Percentiles rank a stretch among this genome's conserved stretches.
These are phyloP conservation scores for Colletotrichum gigasporum DNA, from an alignment of 2,329 filamentous ascomycete genomes.

Conservation along the genomic window DNA sequence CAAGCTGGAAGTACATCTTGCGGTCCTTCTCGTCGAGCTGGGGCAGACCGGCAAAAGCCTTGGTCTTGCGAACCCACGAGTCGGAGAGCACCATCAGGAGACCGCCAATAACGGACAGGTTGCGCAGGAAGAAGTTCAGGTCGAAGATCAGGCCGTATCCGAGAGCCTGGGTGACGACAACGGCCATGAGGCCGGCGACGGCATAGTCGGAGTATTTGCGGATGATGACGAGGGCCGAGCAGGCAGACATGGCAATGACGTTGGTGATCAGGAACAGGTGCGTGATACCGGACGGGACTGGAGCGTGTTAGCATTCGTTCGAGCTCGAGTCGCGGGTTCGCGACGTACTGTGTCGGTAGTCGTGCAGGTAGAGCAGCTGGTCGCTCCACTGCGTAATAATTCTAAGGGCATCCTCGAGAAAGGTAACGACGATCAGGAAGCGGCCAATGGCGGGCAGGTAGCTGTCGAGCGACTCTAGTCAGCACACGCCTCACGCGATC, in stretches of 20 bases:
- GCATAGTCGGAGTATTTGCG: conserved; percentile 95
- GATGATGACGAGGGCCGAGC: conserved; percentile 87
- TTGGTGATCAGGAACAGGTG: conserved; percentile 94
- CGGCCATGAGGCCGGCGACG: conserved; percentile 86
- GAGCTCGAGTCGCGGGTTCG: background rate
- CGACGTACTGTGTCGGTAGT: conserved; percentile 91
- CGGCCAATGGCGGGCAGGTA: conserved; percentile 95
- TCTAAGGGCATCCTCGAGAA: conserved; percentile 93
- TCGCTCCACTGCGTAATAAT: conserved; percentile 98
- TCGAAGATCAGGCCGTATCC: conserved; percentile 99
- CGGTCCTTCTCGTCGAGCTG: conserved; percentile 98
- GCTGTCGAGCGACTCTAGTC: conserved; percentile 56
- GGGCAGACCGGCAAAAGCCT: conserved; percentile 93
- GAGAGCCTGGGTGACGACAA: conserved; percentile 92
- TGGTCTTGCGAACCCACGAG: conserved; percentile 97
- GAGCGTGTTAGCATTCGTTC: conserved; percentile 17
- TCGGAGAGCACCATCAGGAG: conserved; percentile 98
- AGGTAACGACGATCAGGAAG: conserved; percentile 97
- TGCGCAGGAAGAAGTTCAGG: conserved; percentile 99
- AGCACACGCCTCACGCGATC: conserved; percentile 29
- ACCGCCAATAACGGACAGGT: conserved; percentile 95
- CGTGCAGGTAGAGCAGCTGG: conserved; percentile 90
- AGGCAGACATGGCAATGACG: conserved; percentile 85
- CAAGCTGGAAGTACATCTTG: conserved; percentile 99
- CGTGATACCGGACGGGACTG: conserved; percentile 88